Percentiles rank a stretch among this genome's conserved stretches.
phyloP scores from a whole-genome alignment of 305 asterid genomes.

The Fraxinus baroniana region DNA sequence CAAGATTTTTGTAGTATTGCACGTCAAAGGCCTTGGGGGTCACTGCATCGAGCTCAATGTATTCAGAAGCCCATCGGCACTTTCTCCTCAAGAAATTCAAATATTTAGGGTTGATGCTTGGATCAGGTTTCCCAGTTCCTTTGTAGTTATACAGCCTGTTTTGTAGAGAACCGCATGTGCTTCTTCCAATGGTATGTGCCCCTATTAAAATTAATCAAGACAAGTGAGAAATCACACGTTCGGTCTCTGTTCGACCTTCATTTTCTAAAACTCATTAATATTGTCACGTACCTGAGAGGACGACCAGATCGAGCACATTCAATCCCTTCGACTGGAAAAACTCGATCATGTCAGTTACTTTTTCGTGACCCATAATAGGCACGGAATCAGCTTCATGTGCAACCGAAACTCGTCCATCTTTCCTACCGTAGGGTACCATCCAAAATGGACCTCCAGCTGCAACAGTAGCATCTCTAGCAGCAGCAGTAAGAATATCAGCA shows the following conservation, averaged over 20 bases:
- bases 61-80: constrained; percentile 91
- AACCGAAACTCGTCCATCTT: constrained; percentile 60
- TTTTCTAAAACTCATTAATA: background rate
- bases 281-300: constrained; percentile 50
- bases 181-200: constrained; percentile 77
- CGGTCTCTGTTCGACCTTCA: background rate
- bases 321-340: constrained; percentile 78
- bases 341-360: constrained; percentile 55
- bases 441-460: constrained; percentile 73
- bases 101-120: constrained; percentile 49
- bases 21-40: constrained; percentile 55
- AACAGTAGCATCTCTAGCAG: constrained; percentile 71
- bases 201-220: constrained; percentile 29
- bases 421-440: constrained; percentile 77
- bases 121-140: constrained; percentile 46
- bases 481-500: constrained; percentile 70
- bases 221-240: background rate
- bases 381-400: constrained; percentile 57
- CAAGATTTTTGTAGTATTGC: constrained; percentile 65
- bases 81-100: constrained; percentile 63
- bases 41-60: constrained; percentile 57
- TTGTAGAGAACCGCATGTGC: constrained; percentile 58
- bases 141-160: constrained; percentile 48
- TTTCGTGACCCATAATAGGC: constrained; percentile 62
- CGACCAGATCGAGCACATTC: constrained; percentile 66